A percentile compares a stretch with the other conserved stretches of the same genome.
phyloP scores from a whole-genome alignment of 2,329 filamentous ascomycete genomes.

The Fusarium pseudograminearum region DNA sequence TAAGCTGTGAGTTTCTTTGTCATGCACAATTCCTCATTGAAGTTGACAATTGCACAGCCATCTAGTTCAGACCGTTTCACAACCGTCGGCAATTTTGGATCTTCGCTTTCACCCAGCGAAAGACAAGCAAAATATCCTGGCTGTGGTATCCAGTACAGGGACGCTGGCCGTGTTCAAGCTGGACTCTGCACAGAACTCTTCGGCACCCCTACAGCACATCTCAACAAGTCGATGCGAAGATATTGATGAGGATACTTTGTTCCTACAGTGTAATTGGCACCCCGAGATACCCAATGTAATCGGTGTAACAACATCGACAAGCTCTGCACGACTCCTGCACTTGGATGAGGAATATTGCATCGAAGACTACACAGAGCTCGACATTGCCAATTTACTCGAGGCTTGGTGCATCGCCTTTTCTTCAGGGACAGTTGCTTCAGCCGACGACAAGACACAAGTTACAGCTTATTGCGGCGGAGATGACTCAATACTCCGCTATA shows the following conservation, averaged over 20 bases:
- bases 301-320: conserved; percentile 78
- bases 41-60: conserved; percentile 55
- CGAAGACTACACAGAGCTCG: conserved; percentile 51
- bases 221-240: conserved; percentile 60
- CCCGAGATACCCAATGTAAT: conserved; percentile 67
- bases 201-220: conserved; percentile 55
- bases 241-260: conserved; percentile 70
- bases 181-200: conserved; percentile 52
- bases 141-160: conserved; percentile 82
- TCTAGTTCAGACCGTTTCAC: conserved; percentile 68
- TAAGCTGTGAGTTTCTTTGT: conserved; percentile 65
- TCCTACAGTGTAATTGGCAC: conserved; percentile 81
- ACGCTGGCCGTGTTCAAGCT: conserved; percentile 73
- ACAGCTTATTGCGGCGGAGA: conserved; percentile 79
- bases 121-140: conserved; percentile 66
- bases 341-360: conserved; percentile 59
- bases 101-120: conserved; percentile 77
- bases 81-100: conserved; percentile 83
- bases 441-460: conserved; percentile 46
- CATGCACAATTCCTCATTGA: not conserved
- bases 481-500: conserved; percentile 71
- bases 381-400: conserved; percentile 69
- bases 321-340: conserved; percentile 68
- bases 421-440: conserved; percentile 42
- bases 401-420: conserved; percentile 80